These are phyloP conservation scores for Cyclotella baltica DNA, from an alignment of 108 stramenopile genomes.

Conservation along the genomic window DNA sequence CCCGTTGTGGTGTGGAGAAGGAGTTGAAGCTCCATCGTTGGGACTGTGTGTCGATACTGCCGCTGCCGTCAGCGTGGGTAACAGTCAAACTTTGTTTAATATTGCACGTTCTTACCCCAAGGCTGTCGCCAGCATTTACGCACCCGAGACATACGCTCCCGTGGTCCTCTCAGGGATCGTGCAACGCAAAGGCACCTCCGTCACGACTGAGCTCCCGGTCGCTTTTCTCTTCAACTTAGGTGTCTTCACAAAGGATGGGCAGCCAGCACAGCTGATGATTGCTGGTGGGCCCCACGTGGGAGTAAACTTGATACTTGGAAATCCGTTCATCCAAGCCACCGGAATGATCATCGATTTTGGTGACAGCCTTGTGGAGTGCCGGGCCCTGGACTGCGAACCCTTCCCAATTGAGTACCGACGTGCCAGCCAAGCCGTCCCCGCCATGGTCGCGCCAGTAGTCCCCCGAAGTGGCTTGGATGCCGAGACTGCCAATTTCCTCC, in stretches of 20 bases:
- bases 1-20: not conserved
- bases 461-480: not conserved
- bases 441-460: not conserved
- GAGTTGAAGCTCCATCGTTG: not conserved
- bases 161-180: conserved; percentile 16
- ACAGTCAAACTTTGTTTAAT: not conserved
- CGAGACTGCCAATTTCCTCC: not conserved
- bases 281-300: conserved; percentile 2
- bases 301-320: conserved; percentile 10
- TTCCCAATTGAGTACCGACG: conserved; percentile 1
- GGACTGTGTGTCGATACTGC: conserved; percentile 15
- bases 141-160: not conserved
- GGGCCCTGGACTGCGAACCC: not conserved
- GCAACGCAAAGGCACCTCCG: not conserved
- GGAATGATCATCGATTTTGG: conserved; percentile 8
- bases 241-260: not conserved
- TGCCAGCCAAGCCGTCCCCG: not conserved
- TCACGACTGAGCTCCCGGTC: not conserved
- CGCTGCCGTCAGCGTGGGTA: conserved; percentile 5
- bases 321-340: conserved; percentile 7
- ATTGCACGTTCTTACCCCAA: conserved; percentile 1
- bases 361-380: conserved; percentile 5
- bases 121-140: not conserved
- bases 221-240: conserved; percentile 12
- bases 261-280: not conserved